Percentiles rank a stretch among this genome's conserved stretches.
phyloP scores from a whole-genome alignment of 495 filamentous ascomycete species.

The Penicillium alfredii region DNA sequence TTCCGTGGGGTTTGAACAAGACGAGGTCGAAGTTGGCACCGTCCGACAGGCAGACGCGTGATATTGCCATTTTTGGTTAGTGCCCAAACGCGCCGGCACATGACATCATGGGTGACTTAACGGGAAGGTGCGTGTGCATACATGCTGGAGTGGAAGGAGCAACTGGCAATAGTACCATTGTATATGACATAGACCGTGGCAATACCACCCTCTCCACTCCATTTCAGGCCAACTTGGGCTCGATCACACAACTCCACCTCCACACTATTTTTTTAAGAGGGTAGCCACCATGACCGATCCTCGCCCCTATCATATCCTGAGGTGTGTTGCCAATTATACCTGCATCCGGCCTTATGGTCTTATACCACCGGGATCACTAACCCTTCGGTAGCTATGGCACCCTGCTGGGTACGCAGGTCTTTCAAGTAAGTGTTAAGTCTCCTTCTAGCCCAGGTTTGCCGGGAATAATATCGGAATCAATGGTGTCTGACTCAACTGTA shows the following conservation, averaged over 20 bases:
- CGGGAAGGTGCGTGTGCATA: too few species aligned
- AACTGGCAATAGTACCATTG: too few species aligned
- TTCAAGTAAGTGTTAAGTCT: slow-evolving; percentile 66
- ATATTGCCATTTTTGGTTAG: slow-evolving; percentile 38
- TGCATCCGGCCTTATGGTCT: too few species aligned
- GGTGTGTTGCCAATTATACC: slow-evolving; percentile 41
- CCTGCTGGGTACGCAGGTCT: slow-evolving; percentile 70
- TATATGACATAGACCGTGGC: slow-evolving; percentile 11
- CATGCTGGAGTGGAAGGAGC: too few species aligned
- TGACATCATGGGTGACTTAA: too few species aligned
- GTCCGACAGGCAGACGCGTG: slow-evolving; percentile 41
- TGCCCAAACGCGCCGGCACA: slow-evolving; percentile 33
- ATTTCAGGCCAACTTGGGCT: too few species aligned
- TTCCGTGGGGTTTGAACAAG: slow-evolving; percentile 4
- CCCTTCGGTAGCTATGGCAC: slow-evolving; percentile 61
- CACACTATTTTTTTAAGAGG: too few species aligned
- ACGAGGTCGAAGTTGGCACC: slow-evolving; percentile 8
- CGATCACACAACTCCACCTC: too few species aligned
- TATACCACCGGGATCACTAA: slow-evolving; percentile 18
- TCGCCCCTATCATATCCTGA: slow-evolving; percentile 71
- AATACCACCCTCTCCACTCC: slow-evolving; percentile 5
- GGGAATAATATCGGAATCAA: too few species aligned
- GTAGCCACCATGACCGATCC: slow-evolving; percentile 41
- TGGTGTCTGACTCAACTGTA: slow-evolving; percentile 19
- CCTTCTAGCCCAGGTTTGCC: too few species aligned